Base-by-base conservation (phyloP, 2,329 filamentous ascomycete species). In the Exophiala mesophila region DNA sequence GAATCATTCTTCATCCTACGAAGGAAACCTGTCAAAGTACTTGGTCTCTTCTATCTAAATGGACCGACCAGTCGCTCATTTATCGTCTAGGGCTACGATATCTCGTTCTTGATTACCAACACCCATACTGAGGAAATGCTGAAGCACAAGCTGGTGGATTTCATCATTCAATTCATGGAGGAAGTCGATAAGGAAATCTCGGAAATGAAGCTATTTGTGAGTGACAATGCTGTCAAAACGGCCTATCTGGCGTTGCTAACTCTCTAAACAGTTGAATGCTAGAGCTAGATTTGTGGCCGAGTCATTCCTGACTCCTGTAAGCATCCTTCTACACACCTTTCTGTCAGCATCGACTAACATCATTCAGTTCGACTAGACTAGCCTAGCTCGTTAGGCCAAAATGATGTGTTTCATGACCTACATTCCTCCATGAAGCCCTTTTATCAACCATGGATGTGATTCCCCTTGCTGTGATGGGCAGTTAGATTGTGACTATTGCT, bases 141-240 rank as follows among this genome's bases (percentile, higher is more conserved):
- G 63, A 97, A 97, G 74, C 90, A 98, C 65, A 97, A 98, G 73
- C 76, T 98, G 56, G 94, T 98, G 23, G 92, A 98, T 65, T 98
- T 98, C 61, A 94, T 98, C 56, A 96, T 98, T 54, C 83, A 97
- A 61, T 98, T 98, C 61, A 97, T 98, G 90, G 90, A 98, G 67
- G 92, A 98, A 65, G 94, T 98, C 3, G 94, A 98, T 67, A 98
- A 98, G 75, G 92, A 98, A 68, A 98, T 98, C 47, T 97, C 92
- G 3, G 94, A 98, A 71, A 97, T 98, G 92, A 98, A 98, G 77
- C 83, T 98, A 59, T 98, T 98, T 68, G 90, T 96, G 41, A 24
- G 36, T 36, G 26, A 16, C 5, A 31, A 7, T n/a, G n/a, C n/a
- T n/a, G n/a, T n/a, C n/a, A n/a, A n/a, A n/a, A 5, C 29, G n/a